Conservation (phyloP, 2,329 filamentous ascomycete species). For the Hymenoscyphus infarciens region DNA sequence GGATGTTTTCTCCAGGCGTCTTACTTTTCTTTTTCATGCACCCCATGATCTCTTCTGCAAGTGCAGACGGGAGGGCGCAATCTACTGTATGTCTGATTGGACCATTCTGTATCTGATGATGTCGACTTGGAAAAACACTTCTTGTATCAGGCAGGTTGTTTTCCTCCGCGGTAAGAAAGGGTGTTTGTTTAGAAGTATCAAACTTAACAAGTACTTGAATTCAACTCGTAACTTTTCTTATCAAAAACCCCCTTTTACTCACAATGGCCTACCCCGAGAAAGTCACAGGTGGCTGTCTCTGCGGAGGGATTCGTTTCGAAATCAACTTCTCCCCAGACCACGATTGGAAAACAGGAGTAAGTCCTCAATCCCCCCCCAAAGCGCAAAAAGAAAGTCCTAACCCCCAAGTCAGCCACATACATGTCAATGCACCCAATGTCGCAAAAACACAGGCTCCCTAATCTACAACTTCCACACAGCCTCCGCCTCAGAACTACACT, state of each 20-base stretch:
- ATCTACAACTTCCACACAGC: constrained; percentile 42
- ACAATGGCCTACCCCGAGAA: constrained; percentile 9
- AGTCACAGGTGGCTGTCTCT: constrained; percentile 51
- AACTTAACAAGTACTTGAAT: background rate
- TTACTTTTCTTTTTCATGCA: background rate
- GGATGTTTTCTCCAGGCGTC: no score
- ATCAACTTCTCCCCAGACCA: constrained; percentile 45
- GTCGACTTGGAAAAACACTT: background rate
- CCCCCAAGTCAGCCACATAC: constrained; percentile 38
- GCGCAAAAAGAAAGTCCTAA: background rate
- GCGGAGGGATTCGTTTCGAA: constrained; percentile 46
- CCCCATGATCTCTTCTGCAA: background rate
- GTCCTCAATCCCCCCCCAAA: constrained; percentile 10
- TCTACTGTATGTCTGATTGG: background rate
- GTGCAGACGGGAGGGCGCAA: background rate
- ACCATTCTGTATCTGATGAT: background rate
- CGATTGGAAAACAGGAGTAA: constrained; percentile 41
- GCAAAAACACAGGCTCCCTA: constrained; percentile 48
- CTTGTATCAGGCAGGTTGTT: background rate
- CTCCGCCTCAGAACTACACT: constrained; percentile 37
- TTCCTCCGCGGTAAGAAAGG: background rate
- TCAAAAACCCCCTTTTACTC: background rate
- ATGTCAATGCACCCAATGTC: constrained; percentile 55
- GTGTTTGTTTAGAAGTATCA: background rate
- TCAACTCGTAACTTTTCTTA: background rate